Conservation (phyloP, 306 rosid genomes). For the Quercus bicolor region DNA sequence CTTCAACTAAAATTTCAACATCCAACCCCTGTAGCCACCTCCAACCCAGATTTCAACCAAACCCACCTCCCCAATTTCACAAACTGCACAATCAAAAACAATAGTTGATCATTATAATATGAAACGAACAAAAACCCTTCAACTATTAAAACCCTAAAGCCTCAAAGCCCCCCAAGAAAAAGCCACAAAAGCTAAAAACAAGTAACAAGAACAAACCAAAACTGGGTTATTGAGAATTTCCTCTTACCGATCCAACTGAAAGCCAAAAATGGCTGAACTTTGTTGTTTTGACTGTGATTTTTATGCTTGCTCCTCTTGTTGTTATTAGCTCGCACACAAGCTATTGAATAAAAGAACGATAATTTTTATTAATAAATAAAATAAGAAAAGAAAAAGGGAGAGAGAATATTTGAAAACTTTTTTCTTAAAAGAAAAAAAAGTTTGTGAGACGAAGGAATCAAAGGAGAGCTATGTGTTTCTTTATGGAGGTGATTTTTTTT, state of each 20-base stretch:
- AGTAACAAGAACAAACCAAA: slow-evolving; percentile 24
- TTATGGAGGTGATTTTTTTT: too few relatives aligned
- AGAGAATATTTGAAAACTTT: too few relatives aligned
- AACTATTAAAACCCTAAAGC: slow-evolving; percentile 27
- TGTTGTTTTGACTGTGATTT: slow-evolving; percentile 4
- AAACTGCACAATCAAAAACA: slow-evolving; percentile 30
- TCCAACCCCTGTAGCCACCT: slow-evolving; percentile 34
- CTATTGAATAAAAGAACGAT: slow-evolving; percentile 16
- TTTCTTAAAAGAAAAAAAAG: too few relatives aligned
- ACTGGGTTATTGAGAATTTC: slow-evolving; percentile 29
- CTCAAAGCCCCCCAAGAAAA: slow-evolving; percentile 16
- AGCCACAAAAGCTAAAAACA: slow-evolving; percentile 14
- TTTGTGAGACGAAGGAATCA: too few relatives aligned
- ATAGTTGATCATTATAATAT: slow-evolving; percentile 19
- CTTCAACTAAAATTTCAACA: slow-evolving; percentile 42
- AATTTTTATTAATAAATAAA: slow-evolving; percentile 14
- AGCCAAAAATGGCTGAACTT: slow-evolving; percentile 28
- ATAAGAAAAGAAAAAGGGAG: slow-evolving; percentile 25
- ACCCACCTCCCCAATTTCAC: slow-evolving; percentile 39
- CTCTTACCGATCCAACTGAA: slow-evolving; percentile 41
- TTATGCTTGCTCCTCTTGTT: slow-evolving; percentile 25
- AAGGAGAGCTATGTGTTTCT: too few relatives aligned
- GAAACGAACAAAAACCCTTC: slow-evolving; percentile 4
- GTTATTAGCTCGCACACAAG: slow-evolving; percentile 23
- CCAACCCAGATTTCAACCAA: slow-evolving; percentile 38